Conservation (phyloP, 345 rosid genomes). For the Chamaenerion angustifolium region DNA sequence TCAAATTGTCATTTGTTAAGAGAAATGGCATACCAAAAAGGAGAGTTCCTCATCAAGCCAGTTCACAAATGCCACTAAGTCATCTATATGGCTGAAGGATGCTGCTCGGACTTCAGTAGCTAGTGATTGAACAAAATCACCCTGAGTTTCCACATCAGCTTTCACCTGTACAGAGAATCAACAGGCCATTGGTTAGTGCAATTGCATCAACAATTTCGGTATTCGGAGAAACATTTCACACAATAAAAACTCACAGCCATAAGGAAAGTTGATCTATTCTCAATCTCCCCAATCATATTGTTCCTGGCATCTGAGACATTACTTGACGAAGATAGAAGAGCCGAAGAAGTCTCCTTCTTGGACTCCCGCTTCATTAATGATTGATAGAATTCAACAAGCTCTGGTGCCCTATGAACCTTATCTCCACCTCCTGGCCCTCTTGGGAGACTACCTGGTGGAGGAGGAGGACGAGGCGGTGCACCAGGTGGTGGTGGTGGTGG, state of each 20-base stretch:
- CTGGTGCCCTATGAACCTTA: constrained; percentile 92
- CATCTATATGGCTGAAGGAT: constrained; percentile 57
- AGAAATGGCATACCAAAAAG: constrained; percentile 52
- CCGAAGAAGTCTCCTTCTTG: constrained; percentile 55
- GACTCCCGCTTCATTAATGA: constrained; percentile 92
- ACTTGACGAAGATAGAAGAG: constrained; percentile 52
- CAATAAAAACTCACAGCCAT: constrained; percentile 50
- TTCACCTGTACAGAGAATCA: constrained; percentile 45
- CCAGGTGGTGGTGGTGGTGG: constrained; percentile 47
- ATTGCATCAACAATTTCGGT: neutral
- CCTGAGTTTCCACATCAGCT: constrained; percentile 98
- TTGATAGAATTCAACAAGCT: constrained; percentile 90
- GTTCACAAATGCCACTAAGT: constrained; percentile 77
- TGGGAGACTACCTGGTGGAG: constrained; percentile 77
- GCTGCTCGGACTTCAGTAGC: constrained; percentile 85
- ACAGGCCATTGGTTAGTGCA: neutral
- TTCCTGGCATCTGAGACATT: constrained; percentile 65
- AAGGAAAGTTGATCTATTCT: constrained; percentile 87
- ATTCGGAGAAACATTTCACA: constrained; percentile 4
- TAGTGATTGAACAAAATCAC: constrained; percentile 89
- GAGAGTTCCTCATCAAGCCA: constrained; percentile 99
- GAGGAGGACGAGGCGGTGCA: constrained; percentile 70
- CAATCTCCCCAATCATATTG: constrained; percentile 95
- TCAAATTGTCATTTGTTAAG: neutral
- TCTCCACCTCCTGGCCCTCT: constrained; percentile 58